These are phyloP conservation scores for Acanthamoeba castellanii DNA, from an alignment of 208 protist species.

Conservation along the genomic window DNA sequence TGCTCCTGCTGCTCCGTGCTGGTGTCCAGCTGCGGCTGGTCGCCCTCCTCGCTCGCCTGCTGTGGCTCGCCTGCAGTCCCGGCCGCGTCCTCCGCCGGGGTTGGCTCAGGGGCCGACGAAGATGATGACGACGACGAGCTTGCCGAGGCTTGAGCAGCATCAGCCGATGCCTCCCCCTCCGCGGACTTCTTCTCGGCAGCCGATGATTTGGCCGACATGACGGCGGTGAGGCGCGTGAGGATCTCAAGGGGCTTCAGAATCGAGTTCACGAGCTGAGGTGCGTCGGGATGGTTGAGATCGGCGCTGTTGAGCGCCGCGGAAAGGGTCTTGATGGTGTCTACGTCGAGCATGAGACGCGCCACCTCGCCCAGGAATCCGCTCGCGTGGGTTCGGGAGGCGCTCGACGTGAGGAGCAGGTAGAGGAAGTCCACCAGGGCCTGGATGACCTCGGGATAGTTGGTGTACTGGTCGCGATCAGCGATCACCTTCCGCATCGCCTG, in stretches of 20 bases:
- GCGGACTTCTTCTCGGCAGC: background rate
- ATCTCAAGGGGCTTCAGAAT: constrained; percentile 60
- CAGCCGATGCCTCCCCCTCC: background rate
- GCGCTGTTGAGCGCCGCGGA: constrained; percentile 21
- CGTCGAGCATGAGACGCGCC: constrained; percentile 48
- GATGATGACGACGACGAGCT: background rate
- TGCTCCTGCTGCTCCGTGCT: background rate
- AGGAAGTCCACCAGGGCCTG: constrained; percentile 71
- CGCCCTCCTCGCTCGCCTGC: background rate
- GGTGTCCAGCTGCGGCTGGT: background rate
- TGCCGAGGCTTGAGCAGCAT: background rate
- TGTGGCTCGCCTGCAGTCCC: background rate
- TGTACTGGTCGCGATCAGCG: background rate
- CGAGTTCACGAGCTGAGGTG: constrained; percentile 64
- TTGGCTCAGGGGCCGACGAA: background rate
- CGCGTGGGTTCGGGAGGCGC: constrained; percentile 25
- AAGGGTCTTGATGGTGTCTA: constrained; percentile 70
- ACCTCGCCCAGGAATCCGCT: constrained; percentile 68
- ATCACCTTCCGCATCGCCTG: constrained; percentile 53
- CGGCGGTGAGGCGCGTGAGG: constrained; percentile 58
- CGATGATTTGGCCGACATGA: constrained; percentile 66
- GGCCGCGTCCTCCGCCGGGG: background rate
- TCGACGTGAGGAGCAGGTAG: constrained; percentile 57
- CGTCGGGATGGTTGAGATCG: constrained; percentile 67
- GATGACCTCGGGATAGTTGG: constrained; percentile 63